Percentiles rank a stretch among this genome's conserved stretches.
These are phyloP conservation scores for Zygoascus flipseniorum DNA, from an alignment of 805 yeast species.

Conservation along the genomic window DNA sequence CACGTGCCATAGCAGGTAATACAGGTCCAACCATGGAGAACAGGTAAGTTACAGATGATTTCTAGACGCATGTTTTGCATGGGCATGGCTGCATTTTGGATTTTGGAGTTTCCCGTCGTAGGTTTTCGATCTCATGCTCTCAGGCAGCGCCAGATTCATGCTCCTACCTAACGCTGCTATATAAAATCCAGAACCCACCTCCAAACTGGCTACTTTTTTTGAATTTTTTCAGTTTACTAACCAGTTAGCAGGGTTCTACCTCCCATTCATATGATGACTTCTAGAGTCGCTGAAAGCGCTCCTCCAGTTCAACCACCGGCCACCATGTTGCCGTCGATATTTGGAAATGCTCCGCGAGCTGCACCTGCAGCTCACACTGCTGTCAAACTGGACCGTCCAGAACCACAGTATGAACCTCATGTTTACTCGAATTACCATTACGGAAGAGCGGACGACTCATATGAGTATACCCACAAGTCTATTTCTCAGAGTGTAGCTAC, in stretches of 20 bases:
- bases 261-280: conserved; percentile 2
- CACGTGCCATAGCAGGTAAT: no score
- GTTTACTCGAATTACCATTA: neutral
- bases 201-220: neutral
- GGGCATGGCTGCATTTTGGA: neutral
- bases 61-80: neutral
- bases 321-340: neutral
- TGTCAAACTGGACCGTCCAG: neutral
- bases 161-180: neutral
- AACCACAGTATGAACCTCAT: neutral
- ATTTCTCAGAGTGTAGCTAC: neutral
- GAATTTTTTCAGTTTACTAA: neutral
- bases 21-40: neutral
- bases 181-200: neutral
- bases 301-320: neutral
- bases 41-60: neutral
- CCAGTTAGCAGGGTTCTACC: conserved; percentile 3
- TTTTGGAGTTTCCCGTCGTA: neutral
- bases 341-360: conserved; percentile 1
- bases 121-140: neutral
- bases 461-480: neutral
- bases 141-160: neutral
- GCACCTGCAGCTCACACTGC: neutral
- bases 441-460: neutral
- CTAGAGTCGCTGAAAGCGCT: neutral